Evolutionary conservation across 768 basidiomycete species (phyloP), one percentile per base, ranked within the genome.

Genomic region (Suillus occidentalis): DNA sequence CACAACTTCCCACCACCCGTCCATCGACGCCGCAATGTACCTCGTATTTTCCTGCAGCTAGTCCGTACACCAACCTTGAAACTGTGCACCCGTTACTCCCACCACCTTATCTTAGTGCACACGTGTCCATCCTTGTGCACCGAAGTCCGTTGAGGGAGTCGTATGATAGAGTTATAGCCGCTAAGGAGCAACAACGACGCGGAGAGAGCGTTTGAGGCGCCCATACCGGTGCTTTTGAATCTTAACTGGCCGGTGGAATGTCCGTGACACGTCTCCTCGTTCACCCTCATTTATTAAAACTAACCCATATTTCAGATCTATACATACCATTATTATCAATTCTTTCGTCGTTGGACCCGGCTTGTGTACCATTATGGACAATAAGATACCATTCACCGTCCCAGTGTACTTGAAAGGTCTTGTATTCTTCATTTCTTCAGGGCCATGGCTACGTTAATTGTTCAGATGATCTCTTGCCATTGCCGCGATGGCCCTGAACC

Each of bases 71-170:
- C 28, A 80, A 85, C 62, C 76, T 85, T 22, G 89, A 91, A 71
- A 79, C 77, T 31, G 84, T 89, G 10, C 91, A 93, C 72, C 84
- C 89, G 0, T 80, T 92, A 20, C 81, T 92, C 28, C 91, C 91
- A 0, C 83, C 85, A 4, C 90, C 90, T 49, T 92, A 91, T 71
- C 74, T 90, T 66, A 84, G 80, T 68, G 85, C 88, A 64, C 91
- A 93, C 65, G 79, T 92, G 73, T 89, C 89, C 22, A 84, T 90
- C 56, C 78, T 91, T 39, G 79, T 83, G 20, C 82, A 87, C 74
- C 82, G 88, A 59, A 86, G 83, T 60, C 90, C 91, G 28, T 78
- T 92, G 63, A 81, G 84, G 69, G 91, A 91, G 73, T 86, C 88
- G 28, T 87, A 86, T 69, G 90, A 91, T 64, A 82, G 89, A 60